Evolutionary conservation across 2,329 filamentous ascomycete species (phyloP).

Genomic region (Apiospora sp.): DNA sequence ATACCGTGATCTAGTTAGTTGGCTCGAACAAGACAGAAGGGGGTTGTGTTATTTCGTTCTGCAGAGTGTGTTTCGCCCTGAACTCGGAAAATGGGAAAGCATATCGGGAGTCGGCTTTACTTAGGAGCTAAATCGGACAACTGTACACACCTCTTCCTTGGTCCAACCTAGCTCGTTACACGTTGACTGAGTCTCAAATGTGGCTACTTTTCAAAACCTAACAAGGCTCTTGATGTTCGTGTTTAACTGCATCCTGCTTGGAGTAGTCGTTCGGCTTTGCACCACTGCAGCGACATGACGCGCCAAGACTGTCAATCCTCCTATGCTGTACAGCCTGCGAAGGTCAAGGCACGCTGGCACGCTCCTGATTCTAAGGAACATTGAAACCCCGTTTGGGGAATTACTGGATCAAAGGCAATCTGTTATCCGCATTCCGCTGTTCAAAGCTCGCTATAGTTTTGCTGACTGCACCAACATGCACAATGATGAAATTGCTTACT

Average conservation of each 20-base stretch:
- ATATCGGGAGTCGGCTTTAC: slow-evolving; percentile 7
- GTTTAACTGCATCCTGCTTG: slow-evolving; percentile 4
- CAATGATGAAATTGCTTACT: slow-evolving; percentile 14
- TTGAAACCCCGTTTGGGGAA: background rate
- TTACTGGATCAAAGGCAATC: background rate
- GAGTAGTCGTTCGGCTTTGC: background rate
- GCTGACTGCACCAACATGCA: background rate
- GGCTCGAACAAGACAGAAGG: slow-evolving; percentile 9
- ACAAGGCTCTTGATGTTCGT: background rate
- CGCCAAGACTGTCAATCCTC: slow-evolving; percentile 5
- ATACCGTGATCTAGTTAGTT: background rate
- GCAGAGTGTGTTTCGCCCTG: slow-evolving; percentile 1
- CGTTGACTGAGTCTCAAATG: slow-evolving; percentile 16
- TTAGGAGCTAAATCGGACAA: slow-evolving; percentile 21
- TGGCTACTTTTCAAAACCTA: slow-evolving; percentile 9
- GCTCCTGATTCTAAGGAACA: background rate
- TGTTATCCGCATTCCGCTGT: background rate
- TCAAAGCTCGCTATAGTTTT: background rate
- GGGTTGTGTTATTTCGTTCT: background rate
- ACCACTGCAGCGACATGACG: background rate
- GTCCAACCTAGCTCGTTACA: slow-evolving; percentile 18
- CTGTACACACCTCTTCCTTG: slow-evolving; percentile 14
- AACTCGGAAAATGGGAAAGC: slow-evolving; percentile 17
- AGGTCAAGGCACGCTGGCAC: slow-evolving; percentile 2
- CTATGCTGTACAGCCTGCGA: background rate